These are phyloP conservation scores for Xylogone sp. DNA, from an alignment of 2,329 filamentous ascomycete species.

Conservation along the genomic window DNA sequence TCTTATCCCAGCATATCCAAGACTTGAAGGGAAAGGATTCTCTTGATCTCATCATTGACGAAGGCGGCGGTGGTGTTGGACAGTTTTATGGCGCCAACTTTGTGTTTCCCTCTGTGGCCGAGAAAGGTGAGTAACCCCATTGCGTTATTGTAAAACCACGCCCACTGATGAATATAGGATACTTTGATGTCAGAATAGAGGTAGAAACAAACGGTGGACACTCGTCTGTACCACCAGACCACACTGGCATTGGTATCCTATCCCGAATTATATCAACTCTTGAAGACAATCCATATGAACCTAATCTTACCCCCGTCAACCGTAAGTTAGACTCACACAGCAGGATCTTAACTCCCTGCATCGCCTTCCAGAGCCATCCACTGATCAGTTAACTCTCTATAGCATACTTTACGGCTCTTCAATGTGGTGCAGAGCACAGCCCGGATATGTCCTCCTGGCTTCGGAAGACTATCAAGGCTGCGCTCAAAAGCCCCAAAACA, in stretches of 20 bases:
- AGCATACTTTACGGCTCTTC: constrained; percentile 4
- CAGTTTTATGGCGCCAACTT: constrained; percentile 20
- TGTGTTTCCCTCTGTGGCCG: constrained; percentile 55
- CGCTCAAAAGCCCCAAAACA: constrained; percentile 11
- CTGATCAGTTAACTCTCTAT: neutral
- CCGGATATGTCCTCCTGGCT: constrained; percentile 13
- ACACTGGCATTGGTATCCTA: constrained; percentile 68
- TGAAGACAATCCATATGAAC: constrained; percentile 53
- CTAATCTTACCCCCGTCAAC: constrained; percentile 32
- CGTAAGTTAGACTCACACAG: neutral
- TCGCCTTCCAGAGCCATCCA: neutral
- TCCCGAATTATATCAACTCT: constrained; percentile 62
- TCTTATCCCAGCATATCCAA: constrained; percentile 46
- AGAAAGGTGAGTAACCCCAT: constrained; percentile 48
- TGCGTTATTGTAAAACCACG: constrained; percentile 18
- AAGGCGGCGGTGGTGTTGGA: constrained; percentile 52
- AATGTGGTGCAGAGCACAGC: constrained; percentile 15
- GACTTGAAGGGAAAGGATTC: constrained; percentile 53
- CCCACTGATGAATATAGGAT: neutral
- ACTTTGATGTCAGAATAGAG: constrained; percentile 48
- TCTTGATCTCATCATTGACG: constrained; percentile 58
- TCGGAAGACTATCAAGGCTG: constrained; percentile 13
- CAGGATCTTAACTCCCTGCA: constrained; percentile 30
- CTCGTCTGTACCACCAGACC: constrained; percentile 54
- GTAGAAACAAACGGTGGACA: constrained; percentile 57